These are phyloP conservation scores for Leishmania major DNA, from an alignment of 208 protist genomes.

Conservation along the genomic window DNA sequence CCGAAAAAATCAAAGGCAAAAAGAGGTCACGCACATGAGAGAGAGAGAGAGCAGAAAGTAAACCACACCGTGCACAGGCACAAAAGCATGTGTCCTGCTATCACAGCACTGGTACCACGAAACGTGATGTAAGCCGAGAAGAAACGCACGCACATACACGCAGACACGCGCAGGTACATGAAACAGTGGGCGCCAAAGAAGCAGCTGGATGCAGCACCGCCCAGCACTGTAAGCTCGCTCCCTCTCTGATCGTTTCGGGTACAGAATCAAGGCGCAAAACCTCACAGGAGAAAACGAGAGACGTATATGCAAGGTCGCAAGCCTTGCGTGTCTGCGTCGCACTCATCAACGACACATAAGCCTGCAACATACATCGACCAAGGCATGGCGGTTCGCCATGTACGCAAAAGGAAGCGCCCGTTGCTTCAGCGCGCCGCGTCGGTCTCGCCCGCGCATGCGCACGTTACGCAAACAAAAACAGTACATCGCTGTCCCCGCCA, in stretches of 20 bases:
- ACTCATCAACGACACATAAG: background rate
- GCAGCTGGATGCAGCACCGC: background rate
- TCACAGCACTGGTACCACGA: background rate
- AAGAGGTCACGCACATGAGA: background rate
- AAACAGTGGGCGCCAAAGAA: background rate
- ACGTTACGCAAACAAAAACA: constrained; percentile 32
- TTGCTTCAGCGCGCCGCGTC: background rate
- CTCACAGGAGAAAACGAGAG: background rate
- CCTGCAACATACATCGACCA: background rate
- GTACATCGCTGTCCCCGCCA: constrained; percentile 36
- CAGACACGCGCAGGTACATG: background rate
- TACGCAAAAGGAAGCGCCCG: background rate
- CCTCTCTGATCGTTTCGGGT: background rate
- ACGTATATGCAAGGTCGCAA: background rate
- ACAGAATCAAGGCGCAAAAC: background rate
- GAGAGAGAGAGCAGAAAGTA: background rate
- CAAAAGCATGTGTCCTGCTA: background rate
- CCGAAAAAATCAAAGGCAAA: background rate
- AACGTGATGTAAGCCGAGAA: background rate
- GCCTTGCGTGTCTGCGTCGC: background rate
- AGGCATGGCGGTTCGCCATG: background rate
- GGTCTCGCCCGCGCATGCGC: background rate
- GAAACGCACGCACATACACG: background rate
- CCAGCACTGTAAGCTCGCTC: background rate
- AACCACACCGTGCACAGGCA: background rate